Evolutionary conservation across 768 basidiomycete genomes (phyloP).

Genomic region (Hygrophorus russula): DNA sequence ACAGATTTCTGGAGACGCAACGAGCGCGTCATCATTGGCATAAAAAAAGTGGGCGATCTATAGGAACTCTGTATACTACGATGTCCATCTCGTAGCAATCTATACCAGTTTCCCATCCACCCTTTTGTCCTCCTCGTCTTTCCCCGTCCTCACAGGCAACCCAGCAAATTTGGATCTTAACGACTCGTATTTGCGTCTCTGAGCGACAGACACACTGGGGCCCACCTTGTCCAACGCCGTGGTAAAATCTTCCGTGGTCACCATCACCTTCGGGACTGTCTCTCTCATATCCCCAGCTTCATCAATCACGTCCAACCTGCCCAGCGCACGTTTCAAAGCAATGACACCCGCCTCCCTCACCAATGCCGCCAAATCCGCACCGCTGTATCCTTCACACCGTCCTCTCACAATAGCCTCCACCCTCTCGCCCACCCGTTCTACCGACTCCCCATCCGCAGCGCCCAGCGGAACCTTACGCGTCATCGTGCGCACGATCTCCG

Average conservation of each 20-base stretch:
- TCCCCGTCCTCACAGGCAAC: constrained; percentile 42
- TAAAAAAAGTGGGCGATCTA: constrained; percentile 46
- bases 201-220: constrained; percentile 75
- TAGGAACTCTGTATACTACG: constrained; percentile 9
- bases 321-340: constrained; percentile 63
- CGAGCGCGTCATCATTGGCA: constrained; percentile 51
- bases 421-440: constrained; percentile 14
- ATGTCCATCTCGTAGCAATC: background rate
- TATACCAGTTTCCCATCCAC: constrained; percentile 10
- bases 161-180: constrained; percentile 80
- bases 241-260: constrained; percentile 59
- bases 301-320: constrained; percentile 55
- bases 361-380: constrained; percentile 82
- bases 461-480: constrained; percentile 60
- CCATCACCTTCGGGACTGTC: constrained; percentile 25
- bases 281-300: constrained; percentile 15
- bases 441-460: constrained; percentile 6
- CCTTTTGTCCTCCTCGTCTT: constrained; percentile 29
- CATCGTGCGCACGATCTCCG: constrained; percentile 76
- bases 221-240: constrained; percentile 68
- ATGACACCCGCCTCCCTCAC: constrained; percentile 84
- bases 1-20: constrained; percentile 90
- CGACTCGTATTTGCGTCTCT: constrained; percentile 75
- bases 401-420: constrained; percentile 41
- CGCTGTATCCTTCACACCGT: constrained; percentile 79